These are phyloP conservation scores for Ulmus americana DNA, from an alignment of 331 rosid species.

Conservation along the genomic window DNA sequence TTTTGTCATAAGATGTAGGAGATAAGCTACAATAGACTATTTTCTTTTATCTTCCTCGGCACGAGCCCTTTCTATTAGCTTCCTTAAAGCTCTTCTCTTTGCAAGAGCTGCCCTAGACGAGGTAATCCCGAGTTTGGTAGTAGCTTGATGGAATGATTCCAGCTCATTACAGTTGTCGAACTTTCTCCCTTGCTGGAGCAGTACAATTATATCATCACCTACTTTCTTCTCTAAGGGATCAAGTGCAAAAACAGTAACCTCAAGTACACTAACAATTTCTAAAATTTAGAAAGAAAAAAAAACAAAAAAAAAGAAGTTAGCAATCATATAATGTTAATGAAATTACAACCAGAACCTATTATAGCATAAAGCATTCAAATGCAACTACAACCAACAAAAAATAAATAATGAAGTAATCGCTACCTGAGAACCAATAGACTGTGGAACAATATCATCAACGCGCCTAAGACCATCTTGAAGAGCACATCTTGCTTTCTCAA, in stretches of 20 bases:
- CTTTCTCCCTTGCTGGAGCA: constrained; percentile 79
- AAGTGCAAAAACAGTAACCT: constrained; percentile 47
- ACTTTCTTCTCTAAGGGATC: constrained; percentile 79
- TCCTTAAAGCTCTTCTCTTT: constrained; percentile 86
- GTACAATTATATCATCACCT: constrained; percentile 65
- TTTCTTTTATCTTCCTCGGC: constrained; percentile 86
- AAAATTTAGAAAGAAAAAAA: constrained; percentile 42
- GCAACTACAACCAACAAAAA: background rate
- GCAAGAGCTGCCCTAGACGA: constrained; percentile 88
- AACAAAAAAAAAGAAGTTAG: too few relatives aligned
- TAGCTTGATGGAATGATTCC: constrained; percentile 80
- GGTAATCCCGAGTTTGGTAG: constrained; percentile 77
- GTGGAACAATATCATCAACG: constrained; percentile 81
- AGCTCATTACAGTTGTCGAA: constrained; percentile 64
- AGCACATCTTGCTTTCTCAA: constrained; percentile 65
- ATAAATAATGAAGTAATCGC: constrained; percentile 6
- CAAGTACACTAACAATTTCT: constrained; percentile 53
- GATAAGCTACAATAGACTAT: constrained; percentile 85
- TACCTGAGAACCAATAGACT: constrained; percentile 77
- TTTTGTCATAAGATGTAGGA: constrained; percentile 86
- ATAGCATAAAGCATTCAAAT: background rate
- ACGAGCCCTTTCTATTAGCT: constrained; percentile 80
- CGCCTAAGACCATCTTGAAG: constrained; percentile 64
- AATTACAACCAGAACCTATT: background rate
- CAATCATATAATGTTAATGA: too few relatives aligned